Conservation (phyloP, 192 early-diverging fungal genomes). For the Lobosporangium transversale region DNA sequence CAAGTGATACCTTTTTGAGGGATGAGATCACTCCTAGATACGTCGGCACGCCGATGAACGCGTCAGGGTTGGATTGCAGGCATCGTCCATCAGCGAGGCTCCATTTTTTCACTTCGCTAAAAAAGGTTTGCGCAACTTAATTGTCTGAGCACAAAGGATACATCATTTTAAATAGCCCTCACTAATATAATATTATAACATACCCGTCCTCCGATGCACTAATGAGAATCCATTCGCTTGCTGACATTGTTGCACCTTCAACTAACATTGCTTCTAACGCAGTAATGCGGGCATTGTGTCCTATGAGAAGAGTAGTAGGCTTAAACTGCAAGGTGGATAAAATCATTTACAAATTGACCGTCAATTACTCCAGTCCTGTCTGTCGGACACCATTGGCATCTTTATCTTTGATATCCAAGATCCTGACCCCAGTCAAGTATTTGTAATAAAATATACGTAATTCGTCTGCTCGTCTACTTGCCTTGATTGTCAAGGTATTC, state of each 20-base stretch:
- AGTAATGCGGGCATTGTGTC: slow-evolving; percentile 59
- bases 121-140: background rate
- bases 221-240: slow-evolving; percentile 59
- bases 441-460: too few relatives aligned
- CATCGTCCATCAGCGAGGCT: slow-evolving; percentile 64
- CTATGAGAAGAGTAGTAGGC: slow-evolving; percentile 57
- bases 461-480: background rate
- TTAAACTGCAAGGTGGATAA: slow-evolving; percentile 38
- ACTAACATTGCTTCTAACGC: slow-evolving; percentile 55
- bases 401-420: too few relatives aligned
- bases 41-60: slow-evolving; percentile 58
- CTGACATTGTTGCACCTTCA: slow-evolving; percentile 53
- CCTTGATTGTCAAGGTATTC: too few relatives aligned
- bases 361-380: too few relatives aligned
- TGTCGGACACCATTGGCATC: too few relatives aligned
- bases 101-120: slow-evolving; percentile 61
- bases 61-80: slow-evolving; percentile 51
- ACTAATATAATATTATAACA: background rate
- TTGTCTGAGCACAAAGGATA: background rate
- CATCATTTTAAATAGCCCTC: background rate
- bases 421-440: too few relatives aligned
- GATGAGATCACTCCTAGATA: slow-evolving; percentile 59
- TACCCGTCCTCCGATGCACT: slow-evolving; percentile 69
- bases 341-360: too few relatives aligned
- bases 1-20: too few relatives aligned